Percentiles rank a stretch among this genome's conserved stretches.
Conservation (phyloP, 139 green algal species). For the Chlamydomonas sphaeroides region DNA sequence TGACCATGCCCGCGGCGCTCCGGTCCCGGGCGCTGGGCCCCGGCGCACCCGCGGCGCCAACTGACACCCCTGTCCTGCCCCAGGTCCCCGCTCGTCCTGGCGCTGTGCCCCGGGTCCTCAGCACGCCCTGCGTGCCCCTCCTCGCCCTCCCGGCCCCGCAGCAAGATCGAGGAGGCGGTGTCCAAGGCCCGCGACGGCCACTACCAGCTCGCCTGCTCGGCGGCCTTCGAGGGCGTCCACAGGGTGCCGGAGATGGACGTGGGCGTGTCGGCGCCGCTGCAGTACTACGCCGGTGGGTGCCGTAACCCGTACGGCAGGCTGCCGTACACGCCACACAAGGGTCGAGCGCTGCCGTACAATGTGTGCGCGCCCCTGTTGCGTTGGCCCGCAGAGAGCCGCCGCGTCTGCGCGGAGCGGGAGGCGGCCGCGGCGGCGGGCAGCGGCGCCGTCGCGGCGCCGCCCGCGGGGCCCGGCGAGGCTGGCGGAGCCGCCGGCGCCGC, state of each 20-base stretch:
- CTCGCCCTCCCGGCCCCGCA: constrained; percentile 5
- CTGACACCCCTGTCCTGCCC: no score
- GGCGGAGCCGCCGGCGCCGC: no score
- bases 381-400: constrained; percentile 62
- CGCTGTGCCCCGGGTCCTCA: no score
- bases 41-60: no score
- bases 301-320: no score
- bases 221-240: constrained; percentile 86
- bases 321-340: background rate
- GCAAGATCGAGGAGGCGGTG: constrained; percentile 75
- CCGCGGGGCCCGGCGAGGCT: background rate
- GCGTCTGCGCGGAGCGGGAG: constrained; percentile 50
- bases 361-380: background rate
- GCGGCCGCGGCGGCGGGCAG: background rate
- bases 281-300: constrained; percentile 77
- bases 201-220: constrained; percentile 94
- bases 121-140: background rate
- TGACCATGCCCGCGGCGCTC: background rate
- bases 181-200: constrained; percentile 80
- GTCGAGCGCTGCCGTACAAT: background rate
- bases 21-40: no score
- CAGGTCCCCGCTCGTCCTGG: no score
- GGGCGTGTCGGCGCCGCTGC: constrained; percentile 94
- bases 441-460: background rate
- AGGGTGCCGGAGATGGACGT: constrained; percentile 76